A percentile compares a stretch with the other conserved stretches of the same genome.
phyloP scores from a whole-genome alignment of 805 yeast genomes.

The Candida parachauliodes region DNA sequence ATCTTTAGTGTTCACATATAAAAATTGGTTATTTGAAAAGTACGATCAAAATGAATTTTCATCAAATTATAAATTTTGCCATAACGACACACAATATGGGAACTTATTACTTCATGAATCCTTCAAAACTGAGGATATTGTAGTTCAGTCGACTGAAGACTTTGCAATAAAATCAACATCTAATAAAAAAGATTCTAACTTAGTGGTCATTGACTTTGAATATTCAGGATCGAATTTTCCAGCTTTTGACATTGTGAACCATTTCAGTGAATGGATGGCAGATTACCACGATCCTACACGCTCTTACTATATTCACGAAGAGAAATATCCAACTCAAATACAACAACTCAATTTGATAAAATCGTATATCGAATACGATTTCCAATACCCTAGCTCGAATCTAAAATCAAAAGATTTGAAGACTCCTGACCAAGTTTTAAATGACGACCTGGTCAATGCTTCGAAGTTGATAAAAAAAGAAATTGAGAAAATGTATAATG shows the following conservation, averaged over 20 bases:
- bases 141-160: slow-evolving; percentile 13
- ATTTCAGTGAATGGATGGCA: slow-evolving; percentile 96
- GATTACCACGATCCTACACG: slow-evolving; percentile 68
- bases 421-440: slow-evolving; percentile 9
- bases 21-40: slow-evolving; percentile 54
- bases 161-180: slow-evolving; percentile 21
- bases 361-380: slow-evolving; percentile 70
- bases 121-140: slow-evolving; percentile 48
- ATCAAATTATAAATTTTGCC: slow-evolving; percentile 72
- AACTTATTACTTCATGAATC: slow-evolving; percentile 65
- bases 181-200: slow-evolving; percentile 40
- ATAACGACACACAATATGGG: slow-evolving; percentile 96
- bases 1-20: slow-evolving; percentile 47
- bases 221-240: slow-evolving; percentile 89
- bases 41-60: slow-evolving; percentile 44
- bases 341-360: slow-evolving; percentile 69
- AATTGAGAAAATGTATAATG: slow-evolving; percentile 55
- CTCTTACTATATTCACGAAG: slow-evolving; percentile 50
- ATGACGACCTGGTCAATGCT: slow-evolving; percentile 11
- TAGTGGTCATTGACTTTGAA: slow-evolving; percentile 95
- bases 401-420: slow-evolving; percentile 17
- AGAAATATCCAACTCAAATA: slow-evolving; percentile 61
- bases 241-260: slow-evolving; percentile 89
- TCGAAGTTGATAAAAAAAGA: slow-evolving; percentile 35
- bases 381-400: slow-evolving; percentile 33